phyloP scores from a whole-genome alignment of 2,329 filamentous ascomycete species.

The Aspergillus fischeri region DNA sequence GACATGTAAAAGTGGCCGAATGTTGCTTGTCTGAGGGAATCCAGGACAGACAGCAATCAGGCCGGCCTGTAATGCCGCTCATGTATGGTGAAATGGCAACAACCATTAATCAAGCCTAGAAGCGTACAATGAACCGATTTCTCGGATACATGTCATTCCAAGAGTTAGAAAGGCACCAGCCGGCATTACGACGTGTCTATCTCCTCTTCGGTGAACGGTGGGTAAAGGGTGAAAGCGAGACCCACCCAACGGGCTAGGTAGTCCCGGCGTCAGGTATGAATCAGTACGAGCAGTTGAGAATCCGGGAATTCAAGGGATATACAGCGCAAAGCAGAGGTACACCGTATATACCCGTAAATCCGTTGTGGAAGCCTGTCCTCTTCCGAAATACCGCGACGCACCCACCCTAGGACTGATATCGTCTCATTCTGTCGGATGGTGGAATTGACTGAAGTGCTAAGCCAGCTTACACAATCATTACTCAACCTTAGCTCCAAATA shows the following conservation, averaged over 20 bases:
- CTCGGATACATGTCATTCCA: too few species aligned
- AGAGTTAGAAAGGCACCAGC: neutral
- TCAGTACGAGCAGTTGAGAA: neutral
- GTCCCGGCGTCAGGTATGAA: too few species aligned
- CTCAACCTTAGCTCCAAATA: neutral
- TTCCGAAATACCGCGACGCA: neutral
- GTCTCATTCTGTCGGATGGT: neutral
- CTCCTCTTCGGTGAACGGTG: neutral
- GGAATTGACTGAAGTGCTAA: neutral
- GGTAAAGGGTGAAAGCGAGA: neutral
- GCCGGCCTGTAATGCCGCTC: neutral
- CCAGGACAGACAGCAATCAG: neutral
- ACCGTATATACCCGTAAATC: neutral
- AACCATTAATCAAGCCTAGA: neutral
- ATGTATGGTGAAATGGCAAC: neutral
- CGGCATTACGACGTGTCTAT: neutral
- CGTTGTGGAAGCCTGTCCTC: neutral
- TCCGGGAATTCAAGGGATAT: neutral
- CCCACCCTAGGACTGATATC: neutral
- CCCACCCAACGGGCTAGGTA: too few species aligned
- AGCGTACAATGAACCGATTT: too few species aligned
- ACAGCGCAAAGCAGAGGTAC: neutral
- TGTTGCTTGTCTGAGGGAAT: neutral
- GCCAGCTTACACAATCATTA: neutral
- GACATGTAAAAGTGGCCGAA: neutral